phyloP scores from a whole-genome alignment of 805 yeast genomes.

The Candida montana region DNA sequence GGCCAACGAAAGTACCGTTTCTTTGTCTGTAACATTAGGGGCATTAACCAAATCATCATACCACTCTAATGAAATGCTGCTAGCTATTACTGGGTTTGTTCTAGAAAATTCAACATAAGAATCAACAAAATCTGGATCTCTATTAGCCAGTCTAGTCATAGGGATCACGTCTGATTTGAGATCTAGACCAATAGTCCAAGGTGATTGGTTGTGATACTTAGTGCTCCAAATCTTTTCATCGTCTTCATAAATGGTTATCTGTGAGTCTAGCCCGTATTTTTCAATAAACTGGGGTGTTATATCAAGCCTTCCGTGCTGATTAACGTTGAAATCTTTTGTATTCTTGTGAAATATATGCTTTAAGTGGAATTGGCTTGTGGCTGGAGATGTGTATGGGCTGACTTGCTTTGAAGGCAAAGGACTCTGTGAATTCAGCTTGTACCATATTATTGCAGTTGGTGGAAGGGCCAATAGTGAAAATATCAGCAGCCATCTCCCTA shows the following conservation, averaged over 20 bases:
- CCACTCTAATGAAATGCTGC: constrained; percentile 58
- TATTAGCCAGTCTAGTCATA: constrained; percentile 35
- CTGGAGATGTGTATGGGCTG: too few species aligned
- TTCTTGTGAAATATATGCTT: constrained; percentile 62
- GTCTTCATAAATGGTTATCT: constrained; percentile 1
- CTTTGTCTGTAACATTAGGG: constrained; percentile 73
- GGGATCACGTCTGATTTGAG: constrained; percentile 18
- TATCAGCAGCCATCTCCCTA: neutral
- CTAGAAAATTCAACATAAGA: constrained; percentile 56
- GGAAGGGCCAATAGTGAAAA: neutral
- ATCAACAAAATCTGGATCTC: constrained; percentile 61
- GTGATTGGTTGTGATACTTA: constrained; percentile 29
- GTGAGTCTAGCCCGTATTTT: constrained; percentile 8
- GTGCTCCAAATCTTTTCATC: constrained; percentile 15
- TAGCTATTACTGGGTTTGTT: constrained; percentile 28
- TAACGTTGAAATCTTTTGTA: constrained; percentile 35
- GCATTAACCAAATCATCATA: constrained; percentile 44
- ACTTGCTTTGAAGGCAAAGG: too few species aligned
- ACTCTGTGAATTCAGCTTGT: neutral
- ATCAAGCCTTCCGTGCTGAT: constrained; percentile 45
- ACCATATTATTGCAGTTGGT: neutral
- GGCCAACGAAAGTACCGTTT: constrained; percentile 72
- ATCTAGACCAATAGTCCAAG: constrained; percentile 35
- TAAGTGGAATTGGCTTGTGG: constrained; percentile 28
- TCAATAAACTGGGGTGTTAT: constrained; percentile 37